Evolutionary conservation across 1,139 yeast species (phyloP).

Genomic region (Cylindricascospora bacillispora): DNA sequence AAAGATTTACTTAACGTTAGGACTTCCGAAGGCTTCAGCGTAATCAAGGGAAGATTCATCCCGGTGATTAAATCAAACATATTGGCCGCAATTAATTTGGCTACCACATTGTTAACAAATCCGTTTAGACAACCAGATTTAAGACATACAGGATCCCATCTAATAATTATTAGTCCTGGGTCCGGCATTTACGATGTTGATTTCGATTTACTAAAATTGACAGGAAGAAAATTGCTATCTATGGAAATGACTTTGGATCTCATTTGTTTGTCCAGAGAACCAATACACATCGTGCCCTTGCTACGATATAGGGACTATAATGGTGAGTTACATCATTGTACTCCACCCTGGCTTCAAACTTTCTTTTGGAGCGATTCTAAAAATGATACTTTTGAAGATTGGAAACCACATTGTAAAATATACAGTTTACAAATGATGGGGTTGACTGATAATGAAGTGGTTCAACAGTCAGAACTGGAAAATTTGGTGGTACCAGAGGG

Average conservation of each 20-base stretch:
- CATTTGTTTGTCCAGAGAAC: constrained; percentile 81
- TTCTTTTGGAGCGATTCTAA: constrained; percentile 69
- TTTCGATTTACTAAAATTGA: constrained; percentile 57
- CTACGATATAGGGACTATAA: constrained; percentile 53
- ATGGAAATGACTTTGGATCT: constrained; percentile 82
- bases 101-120: constrained; percentile 65
- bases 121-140: constrained; percentile 78
- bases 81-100: constrained; percentile 76
- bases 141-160: constrained; percentile 76
- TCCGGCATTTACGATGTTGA: constrained; percentile 91
- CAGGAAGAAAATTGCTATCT: constrained; percentile 62
- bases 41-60: constrained; percentile 46
- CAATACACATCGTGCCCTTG: constrained; percentile 82
- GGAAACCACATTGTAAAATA: constrained; percentile 89
- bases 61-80: constrained; percentile 87
- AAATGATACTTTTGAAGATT: constrained; percentile 33
- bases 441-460: constrained; percentile 75
- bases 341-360: constrained; percentile 91
- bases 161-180: constrained; percentile 80
- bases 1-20: constrained; percentile 50
- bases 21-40: constrained; percentile 26
- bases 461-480: constrained; percentile 17
- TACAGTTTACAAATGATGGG: constrained; percentile 98
- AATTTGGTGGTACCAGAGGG: constrained; percentile 8
- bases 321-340: constrained; percentile 55